Conservation (phyloP, 768 basidiomycete species). For the Termitomyces sp. region DNA sequence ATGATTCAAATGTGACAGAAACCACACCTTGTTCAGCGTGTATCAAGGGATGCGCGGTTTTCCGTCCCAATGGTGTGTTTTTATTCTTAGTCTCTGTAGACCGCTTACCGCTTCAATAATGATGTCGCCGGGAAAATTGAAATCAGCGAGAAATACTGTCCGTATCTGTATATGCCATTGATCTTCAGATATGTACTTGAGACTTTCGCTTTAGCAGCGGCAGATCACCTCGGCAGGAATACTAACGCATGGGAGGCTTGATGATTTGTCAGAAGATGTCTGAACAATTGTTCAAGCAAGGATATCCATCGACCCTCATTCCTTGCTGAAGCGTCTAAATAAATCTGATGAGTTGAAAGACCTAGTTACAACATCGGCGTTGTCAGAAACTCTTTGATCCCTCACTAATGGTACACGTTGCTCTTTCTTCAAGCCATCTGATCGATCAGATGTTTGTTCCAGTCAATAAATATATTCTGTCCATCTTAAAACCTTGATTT, state of each 20-base stretch:
- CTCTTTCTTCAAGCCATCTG: too few species aligned
- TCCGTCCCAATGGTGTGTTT: conserved; percentile 23
- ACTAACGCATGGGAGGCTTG: conserved; percentile 39
- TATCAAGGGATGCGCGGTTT: conserved; percentile 34
- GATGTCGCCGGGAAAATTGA: conserved; percentile 40
- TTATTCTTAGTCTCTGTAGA: neutral
- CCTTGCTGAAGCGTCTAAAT: too few species aligned
- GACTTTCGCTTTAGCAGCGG: conserved; percentile 45
- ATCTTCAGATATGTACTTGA: neutral
- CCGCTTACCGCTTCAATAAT: conserved; percentile 28
- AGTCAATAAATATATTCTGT: too few species aligned
- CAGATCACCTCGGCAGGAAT: conserved; percentile 46
- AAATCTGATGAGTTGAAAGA: too few species aligned
- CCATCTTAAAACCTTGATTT: too few species aligned
- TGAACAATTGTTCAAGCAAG: conserved; percentile 38
- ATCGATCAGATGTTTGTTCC: too few species aligned
- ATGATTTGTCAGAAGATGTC: conserved; percentile 47
- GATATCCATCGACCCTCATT: too few species aligned
- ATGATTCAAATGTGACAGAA: too few species aligned
- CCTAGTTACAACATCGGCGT: too few species aligned
- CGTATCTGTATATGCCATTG: neutral
- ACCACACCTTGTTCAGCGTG: conserved; percentile 35
- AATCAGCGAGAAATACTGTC: conserved; percentile 29
- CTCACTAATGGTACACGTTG: too few species aligned
- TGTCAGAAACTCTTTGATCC: too few species aligned